Base-by-base conservation (phyloP, 1,284 basidiomycete genomes). In the Inonotus hispidus region DNA sequence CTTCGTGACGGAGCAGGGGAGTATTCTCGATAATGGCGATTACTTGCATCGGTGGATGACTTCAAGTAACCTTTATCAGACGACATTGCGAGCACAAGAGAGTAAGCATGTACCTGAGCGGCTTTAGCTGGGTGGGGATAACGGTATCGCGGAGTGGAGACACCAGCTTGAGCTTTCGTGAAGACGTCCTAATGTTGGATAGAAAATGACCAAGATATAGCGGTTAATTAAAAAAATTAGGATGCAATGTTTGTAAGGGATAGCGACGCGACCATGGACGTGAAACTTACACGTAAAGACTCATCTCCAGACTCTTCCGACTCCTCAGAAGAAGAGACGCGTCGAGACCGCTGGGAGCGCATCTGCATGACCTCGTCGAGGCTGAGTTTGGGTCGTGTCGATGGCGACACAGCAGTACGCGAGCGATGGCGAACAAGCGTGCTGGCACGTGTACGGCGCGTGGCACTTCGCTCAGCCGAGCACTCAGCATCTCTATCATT, bases 321-420 rank as follows among this genome's bases (percentile, higher is more conserved):
- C 23, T 64, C 63, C 27, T 64, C 63, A 35, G 63, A 64, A 37
- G 57, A 54, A 21, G 56, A 64, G 46, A 61, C 54, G 59, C 63
- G 63, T 61, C 59, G 59, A 13, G 59, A 58, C 19, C 58, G 47
- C 27, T 37, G 3, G 3, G 63, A 61, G 7, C 53, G 59, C 54
- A 64, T 53, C 49, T 64, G 58, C 63, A 64, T 64, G 54, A 61
- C 54, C 35, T 58, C 56, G 55, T 64, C 63, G 41, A 64, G 63
- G 38, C 59, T 64, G 32, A 53, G 54, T 49, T 61, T 64, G 14
- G 59, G 53, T n/a, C 63, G 63, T 14, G 50, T 16, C 3, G 58
- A 29, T 41, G 55, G 50, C 29, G 59, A 63, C 19, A 29, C 41
- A 23, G 53, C 52, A 35, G 58, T 43, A 29, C 19, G 58, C 16